Base-by-base conservation (phyloP, 768 basidiomycete species). In the Lactarius psammicola region DNA sequence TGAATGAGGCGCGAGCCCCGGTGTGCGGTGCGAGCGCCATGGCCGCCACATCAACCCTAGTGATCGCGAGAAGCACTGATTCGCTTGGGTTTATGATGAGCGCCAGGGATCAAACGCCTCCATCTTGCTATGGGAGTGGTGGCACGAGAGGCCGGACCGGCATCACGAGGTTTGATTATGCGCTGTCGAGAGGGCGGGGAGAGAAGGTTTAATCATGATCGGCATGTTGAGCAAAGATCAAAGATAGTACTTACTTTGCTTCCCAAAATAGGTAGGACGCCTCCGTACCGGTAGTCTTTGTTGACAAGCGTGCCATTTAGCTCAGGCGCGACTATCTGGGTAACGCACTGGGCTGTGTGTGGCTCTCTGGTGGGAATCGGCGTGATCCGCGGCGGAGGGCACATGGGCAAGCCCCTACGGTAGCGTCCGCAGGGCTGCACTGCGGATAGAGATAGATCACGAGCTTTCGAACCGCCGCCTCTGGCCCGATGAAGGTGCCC, bases 1-100 rank as follows among this genome's bases (percentile, higher is more conserved):
- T 30, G 40, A 82, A 83, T 9, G 78, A 79, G 30, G 78, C 79
- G 55, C 78, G 74, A 1, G 79, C 81, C 63, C 80, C 77, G 1
- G 73, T 76, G 63, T 82, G 75, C 5, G 82, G 77, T 0, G 76
- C 73, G 1, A 83, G 74, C 9, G 70, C 68, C 6, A 68, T 59
- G n/a, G n/a, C n/a, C 23, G 38, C 15, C 79, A 70, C 70, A 65
- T n/a, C n/a, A n/a, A n/a, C n/a, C n/a, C n/a, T n/a, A n/a, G n/a
- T n/a, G n/a, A 75, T 66, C 10, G 71, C 61, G 60, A 82, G 63
- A 5, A 79, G 68, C 9, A 66, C 31, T 13, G 60, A 68, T 18
- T 68, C 23, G 8, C 23, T 46, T 0, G 49, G 46, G 40, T 17
- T 55, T 33, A 59, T 38, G 60, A 54, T 11, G 67, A 49, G 5